Base-by-base conservation (phyloP, 805 yeast genomes). In the Wickerhamiella azymoides region DNA sequence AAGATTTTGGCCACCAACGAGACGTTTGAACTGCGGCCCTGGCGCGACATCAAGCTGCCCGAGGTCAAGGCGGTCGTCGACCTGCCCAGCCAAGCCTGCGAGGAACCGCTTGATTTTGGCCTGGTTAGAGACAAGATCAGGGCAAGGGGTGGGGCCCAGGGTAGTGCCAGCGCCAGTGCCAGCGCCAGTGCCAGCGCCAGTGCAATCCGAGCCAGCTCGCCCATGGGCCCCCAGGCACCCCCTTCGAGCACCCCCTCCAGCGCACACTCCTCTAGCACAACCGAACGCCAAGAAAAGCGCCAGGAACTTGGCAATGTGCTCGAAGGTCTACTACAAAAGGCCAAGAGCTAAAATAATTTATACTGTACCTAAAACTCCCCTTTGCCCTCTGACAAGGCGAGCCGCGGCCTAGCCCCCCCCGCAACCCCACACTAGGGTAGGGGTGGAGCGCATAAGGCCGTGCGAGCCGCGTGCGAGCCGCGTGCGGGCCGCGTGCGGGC, bases 1-100 rank as follows among this genome's bases (percentile, higher is more conserved):
- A 45, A 50, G 35, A 51, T 54, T 21, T 36, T 49, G n/a, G 54
- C 53, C 5, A 10, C 50, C n/a, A 37, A 49, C 32, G 51, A 49
- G n/a, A 32, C 40, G 13, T 54, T 54, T 40, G 48, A 48, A 27
- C 37, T 40, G n/a, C 48, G 28, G 7, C 50, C 48, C 11, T 27
- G 30, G 19, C 39, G 39, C 18, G 10, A 25, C 4, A 17, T 44
- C 11, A 6, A 10, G 7, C 35, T 52, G 9, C 45, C 49, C 13
- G 24, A 26, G 17, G 18, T 27, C 10, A 25, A 42, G 5, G 40
- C 26, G 19, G 7, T 21, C 16, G 7, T 30, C 24, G 39, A 37
- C 14, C 14, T 30, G 4, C 33, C 33, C 9, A 13, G 2, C 9
- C 33, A n/a, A 30, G 16, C 16, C 8, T n/a, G 7, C 14, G 33